These are phyloP conservation scores for Ophiostoma ips DNA, from an alignment of 2,329 filamentous ascomycete species.

Conservation along the genomic window DNA sequence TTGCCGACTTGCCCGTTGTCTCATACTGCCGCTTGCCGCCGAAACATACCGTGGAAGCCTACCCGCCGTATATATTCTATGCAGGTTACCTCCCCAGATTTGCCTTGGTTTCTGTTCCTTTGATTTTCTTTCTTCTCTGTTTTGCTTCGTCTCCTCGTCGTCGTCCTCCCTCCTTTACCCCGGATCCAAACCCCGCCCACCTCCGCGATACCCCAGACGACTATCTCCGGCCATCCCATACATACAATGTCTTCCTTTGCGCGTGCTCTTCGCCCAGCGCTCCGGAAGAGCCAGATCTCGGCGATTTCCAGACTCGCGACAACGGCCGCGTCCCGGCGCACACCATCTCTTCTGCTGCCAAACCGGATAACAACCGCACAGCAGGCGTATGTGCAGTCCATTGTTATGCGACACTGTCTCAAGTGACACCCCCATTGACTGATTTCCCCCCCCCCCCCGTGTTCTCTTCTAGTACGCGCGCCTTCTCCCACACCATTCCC, in stretches of 20 bases:
- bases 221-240: neutral
- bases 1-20: too few species aligned
- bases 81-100: neutral
- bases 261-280: constrained; percentile 35
- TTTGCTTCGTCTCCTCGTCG: neutral
- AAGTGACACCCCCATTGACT: neutral
- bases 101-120: neutral
- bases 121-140: neutral
- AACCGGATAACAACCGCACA: constrained; percentile 3
- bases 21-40: too few species aligned
- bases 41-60: too few species aligned
- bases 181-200: neutral
- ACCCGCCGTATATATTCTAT: neutral
- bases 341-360: constrained; percentile 1
- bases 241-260: constrained; percentile 36
- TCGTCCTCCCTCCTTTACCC: neutral
- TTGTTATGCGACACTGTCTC: neutral
- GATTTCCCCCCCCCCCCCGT: too few species aligned
- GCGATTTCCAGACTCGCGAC: constrained; percentile 6
- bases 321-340: constrained; percentile 2
- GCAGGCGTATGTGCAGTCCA: constrained; percentile 3
- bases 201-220: neutral
- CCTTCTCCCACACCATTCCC: constrained; percentile 46
- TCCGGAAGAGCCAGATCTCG: constrained; percentile 29
- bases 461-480: constrained; percentile 27